Evolutionary conservation across 2,329 filamentous ascomycete genomes (phyloP).

Genomic region (Exophiala phaeomuriformis): DNA sequence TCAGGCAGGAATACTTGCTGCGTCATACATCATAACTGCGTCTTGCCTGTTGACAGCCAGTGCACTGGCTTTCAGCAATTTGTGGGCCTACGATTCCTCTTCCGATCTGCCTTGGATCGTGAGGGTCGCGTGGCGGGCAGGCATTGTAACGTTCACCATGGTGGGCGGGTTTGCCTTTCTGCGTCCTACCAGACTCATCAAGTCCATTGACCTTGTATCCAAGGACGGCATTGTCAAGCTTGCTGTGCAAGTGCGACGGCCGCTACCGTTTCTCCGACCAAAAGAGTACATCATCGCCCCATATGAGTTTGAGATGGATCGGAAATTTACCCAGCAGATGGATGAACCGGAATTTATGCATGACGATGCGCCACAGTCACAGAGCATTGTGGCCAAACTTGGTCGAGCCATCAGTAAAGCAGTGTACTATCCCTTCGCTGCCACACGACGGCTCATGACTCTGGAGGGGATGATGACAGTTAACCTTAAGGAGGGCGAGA

Average conservation of each 20-base stretch:
- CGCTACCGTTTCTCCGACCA: conserved; percentile 16
- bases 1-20: conserved; percentile 14
- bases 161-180: conserved; percentile 14
- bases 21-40: conserved; percentile 15
- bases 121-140: conserved; percentile 11
- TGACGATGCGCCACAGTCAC: not conserved
- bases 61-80: conserved; percentile 13
- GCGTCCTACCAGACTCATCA: conserved; percentile 15
- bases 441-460: conserved; percentile 15
- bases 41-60: conserved; percentile 9
- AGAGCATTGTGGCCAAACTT: conserved; percentile 2
- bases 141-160: conserved; percentile 15
- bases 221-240: conserved; percentile 14
- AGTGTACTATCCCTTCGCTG: conserved; percentile 16
- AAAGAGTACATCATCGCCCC: conserved; percentile 15
- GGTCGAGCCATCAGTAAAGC: conserved; percentile 13
- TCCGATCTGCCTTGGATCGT: conserved; percentile 12
- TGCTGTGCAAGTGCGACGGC: conserved; percentile 15
- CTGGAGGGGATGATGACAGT: conserved; percentile 18
- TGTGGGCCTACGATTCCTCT: conserved; percentile 9
- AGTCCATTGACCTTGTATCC: conserved; percentile 15
- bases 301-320: conserved; percentile 16
- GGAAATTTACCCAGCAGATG: conserved; percentile 14
- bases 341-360: conserved; percentile 15
- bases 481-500: conserved; percentile 4